phyloP scores from a whole-genome alignment of 23 red algal genomes.

The Agarophyton chilense region DNA sequence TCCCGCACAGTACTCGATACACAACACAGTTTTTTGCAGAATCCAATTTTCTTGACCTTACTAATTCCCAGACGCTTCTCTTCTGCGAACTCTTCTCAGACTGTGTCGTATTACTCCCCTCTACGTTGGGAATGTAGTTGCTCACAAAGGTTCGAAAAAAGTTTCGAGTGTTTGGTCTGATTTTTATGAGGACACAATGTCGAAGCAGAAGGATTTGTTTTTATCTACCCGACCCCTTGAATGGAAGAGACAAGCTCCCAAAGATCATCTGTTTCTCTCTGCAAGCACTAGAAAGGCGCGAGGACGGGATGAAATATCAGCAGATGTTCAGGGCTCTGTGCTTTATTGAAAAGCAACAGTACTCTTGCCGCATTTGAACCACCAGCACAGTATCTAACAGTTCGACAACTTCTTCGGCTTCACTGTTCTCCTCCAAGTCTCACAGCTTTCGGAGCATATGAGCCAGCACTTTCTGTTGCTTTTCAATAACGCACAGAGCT shows the following conservation, averaged over 20 bases:
- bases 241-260: neutral
- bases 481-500: constrained; percentile 6
- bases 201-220: constrained; percentile 12
- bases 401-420: constrained; percentile 19
- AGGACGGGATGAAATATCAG: neutral
- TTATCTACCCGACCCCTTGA: neutral
- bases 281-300: neutral
- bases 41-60: no score
- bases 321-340: neutral
- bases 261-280: constrained; percentile 10
- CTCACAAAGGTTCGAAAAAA: neutral
- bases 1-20: neutral
- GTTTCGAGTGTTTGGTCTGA: neutral
- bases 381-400: neutral
- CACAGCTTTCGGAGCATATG: constrained; percentile 33
- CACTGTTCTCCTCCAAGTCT: neutral
- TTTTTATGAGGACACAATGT: constrained; percentile 12
- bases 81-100: neutral
- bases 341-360: neutral
- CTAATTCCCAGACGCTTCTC: neutral
- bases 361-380: neutral
- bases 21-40: neutral
- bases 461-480: constrained; percentile 9
- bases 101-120: neutral
- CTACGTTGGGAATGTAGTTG: neutral